A percentile compares a stretch with the other conserved stretches of the same genome.
Evolutionary conservation across 2,329 filamentous ascomycete species (phyloP).

Genomic region (Aspergillus viridinutans): DNA sequence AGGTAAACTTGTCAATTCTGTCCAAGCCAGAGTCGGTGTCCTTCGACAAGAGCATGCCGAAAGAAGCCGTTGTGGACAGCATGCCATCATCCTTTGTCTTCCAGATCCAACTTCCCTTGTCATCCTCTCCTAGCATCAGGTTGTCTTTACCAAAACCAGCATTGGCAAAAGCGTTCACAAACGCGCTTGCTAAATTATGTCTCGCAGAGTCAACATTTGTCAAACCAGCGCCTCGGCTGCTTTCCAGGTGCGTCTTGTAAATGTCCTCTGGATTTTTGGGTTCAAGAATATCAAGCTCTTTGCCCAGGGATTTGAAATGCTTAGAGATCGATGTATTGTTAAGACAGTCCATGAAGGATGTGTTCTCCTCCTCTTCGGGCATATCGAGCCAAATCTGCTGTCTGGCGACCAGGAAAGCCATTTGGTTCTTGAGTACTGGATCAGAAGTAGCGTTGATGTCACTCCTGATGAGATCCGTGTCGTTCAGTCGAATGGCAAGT

Average conservation of each 20-base stretch:
- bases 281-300: slow-evolving; percentile 94
- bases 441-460: slow-evolving; percentile 80
- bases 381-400: slow-evolving; percentile 82
- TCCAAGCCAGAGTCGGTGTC: slow-evolving; percentile 89
- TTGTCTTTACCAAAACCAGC: slow-evolving; percentile 94
- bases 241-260: slow-evolving; percentile 98
- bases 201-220: slow-evolving; percentile 93
- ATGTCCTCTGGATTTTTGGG: slow-evolving; percentile 98
- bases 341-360: slow-evolving; percentile 74
- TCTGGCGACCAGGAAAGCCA: slow-evolving; percentile 86
- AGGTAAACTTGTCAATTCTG: slow-evolving; percentile 92
- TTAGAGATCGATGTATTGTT: slow-evolving; percentile 84
- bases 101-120: slow-evolving; percentile 95
- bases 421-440: slow-evolving; percentile 80
- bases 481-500: slow-evolving; percentile 88
- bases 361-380: slow-evolving; percentile 61
- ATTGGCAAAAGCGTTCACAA: slow-evolving; percentile 96
- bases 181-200: slow-evolving; percentile 91
- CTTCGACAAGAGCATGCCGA: slow-evolving; percentile 89
- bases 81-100: slow-evolving; percentile 98
- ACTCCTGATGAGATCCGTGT: slow-evolving; percentile 72
- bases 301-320: slow-evolving; percentile 89
- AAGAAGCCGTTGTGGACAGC: slow-evolving; percentile 90
- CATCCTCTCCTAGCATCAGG: slow-evolving; percentile 89
- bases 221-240: slow-evolving; percentile 83